Evolutionary conservation across 2,329 filamentous ascomycete species (phyloP).

Genomic region (Fonsecaea monophora): DNA sequence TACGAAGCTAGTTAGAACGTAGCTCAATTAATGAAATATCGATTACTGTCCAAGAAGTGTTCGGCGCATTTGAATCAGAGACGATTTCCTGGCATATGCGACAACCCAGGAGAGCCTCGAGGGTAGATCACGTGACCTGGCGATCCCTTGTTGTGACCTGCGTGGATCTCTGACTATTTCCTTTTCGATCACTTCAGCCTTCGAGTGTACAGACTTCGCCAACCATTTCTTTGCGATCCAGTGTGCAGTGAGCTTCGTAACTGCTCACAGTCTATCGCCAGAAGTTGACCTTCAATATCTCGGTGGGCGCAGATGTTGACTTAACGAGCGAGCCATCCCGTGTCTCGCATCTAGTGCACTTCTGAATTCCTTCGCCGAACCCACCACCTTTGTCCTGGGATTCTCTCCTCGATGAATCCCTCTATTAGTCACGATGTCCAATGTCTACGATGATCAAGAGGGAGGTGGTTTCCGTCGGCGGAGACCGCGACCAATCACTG

Average conservation of each 20-base stretch:
- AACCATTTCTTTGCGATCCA: neutral
- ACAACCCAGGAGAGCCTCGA: neutral
- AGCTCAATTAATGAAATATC: neutral
- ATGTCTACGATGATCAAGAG: constrained; percentile 35
- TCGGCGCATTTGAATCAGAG: neutral
- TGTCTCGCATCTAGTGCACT: neutral
- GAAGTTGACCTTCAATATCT: neutral
- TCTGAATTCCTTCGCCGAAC: neutral
- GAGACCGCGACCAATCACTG: constrained; percentile 73
- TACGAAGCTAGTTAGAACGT: neutral
- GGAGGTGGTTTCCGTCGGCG: constrained; percentile 38
- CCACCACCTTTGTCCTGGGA: neutral
- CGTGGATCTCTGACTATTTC: neutral
- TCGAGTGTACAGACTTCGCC: neutral
- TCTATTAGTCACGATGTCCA: constrained; percentile 25
- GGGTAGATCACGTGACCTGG: neutral
- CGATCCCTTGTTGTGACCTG: neutral
- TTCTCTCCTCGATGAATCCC: constrained; percentile 16
- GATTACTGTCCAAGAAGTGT: neutral
- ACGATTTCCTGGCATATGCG: neutral
- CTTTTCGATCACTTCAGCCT: neutral
- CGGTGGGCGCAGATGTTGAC: neutral
- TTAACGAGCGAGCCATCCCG: neutral
- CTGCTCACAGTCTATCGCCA: neutral
- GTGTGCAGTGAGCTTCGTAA: neutral